Percentiles rank a stretch among this genome's conserved stretches.
Evolutionary conservation across 2,329 filamentous ascomycete species (phyloP).

Genomic region (Sporothrix schenckii): DNA sequence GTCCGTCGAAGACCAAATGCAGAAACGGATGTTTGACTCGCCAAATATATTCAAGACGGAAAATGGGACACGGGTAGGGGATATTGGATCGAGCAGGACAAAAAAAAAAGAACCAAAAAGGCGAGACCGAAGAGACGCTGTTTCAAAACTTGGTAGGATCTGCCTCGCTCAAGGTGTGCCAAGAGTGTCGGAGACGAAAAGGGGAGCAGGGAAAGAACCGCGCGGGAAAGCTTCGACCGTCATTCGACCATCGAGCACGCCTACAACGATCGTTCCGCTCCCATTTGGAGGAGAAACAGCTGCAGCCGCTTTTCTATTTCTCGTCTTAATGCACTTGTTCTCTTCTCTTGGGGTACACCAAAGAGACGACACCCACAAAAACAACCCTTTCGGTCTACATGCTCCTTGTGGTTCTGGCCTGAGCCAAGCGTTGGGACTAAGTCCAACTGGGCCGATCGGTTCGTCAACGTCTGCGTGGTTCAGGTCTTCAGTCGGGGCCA

Average conservation of each 20-base stretch:
- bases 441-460: conserved; percentile 19
- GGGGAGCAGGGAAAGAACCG: not conserved
- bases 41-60: not conserved
- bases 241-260: not conserved
- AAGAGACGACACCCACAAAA: not conserved
- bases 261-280: not conserved
- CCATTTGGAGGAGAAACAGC: not conserved
- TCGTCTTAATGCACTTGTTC: not conserved
- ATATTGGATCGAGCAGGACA: not conserved
- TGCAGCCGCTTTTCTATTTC: not conserved
- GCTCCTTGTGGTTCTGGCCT: conserved; percentile 10
- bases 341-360: not conserved
- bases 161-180: conserved; percentile 24
- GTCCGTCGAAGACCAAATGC: not conserved
- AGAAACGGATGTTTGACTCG: not conserved
- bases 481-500: too few relatives aligned
- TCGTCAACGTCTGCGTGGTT: not conserved
- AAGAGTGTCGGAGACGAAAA: not conserved
- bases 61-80: not conserved
- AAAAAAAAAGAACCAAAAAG: not conserved
- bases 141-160: conserved; percentile 33
- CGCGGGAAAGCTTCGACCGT: not conserved
- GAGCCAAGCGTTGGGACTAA: not conserved
- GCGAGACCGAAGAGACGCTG: conserved; percentile 13
- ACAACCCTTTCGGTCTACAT: not conserved